A percentile compares a stretch with the other conserved stretches of the same genome.
phyloP scores from a whole-genome alignment of 2,329 filamentous ascomycete genomes.

The Neonectria ditissima region DNA sequence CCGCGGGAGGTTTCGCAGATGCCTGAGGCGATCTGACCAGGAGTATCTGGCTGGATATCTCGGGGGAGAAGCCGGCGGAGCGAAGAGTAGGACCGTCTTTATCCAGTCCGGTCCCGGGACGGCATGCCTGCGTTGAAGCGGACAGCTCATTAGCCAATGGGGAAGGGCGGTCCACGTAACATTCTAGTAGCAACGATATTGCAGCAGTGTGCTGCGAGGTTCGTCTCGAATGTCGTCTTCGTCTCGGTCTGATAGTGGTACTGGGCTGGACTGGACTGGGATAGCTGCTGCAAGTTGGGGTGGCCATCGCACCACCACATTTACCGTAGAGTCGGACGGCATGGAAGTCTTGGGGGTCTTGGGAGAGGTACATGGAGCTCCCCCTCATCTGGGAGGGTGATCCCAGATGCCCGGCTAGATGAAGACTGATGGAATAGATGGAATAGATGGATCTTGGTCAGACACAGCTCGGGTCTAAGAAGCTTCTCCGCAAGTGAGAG shows the following conservation, averaged over 20 bases:
- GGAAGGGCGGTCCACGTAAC: constrained; percentile 28
- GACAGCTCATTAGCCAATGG: constrained; percentile 40
- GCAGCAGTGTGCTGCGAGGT: constrained; percentile 12
- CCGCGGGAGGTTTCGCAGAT: constrained; percentile 3
- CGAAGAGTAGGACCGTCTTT: constrained; percentile 26
- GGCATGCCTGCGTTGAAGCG: constrained; percentile 37
- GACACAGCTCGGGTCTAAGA: constrained; percentile 11
- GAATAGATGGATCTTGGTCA: constrained; percentile 9
- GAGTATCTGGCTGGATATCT: constrained; percentile 28
- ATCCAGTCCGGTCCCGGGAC: constrained; percentile 42
- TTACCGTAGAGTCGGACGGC: constrained; percentile 15
- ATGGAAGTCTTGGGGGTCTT: background rate
- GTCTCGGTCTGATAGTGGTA: constrained; percentile 3
- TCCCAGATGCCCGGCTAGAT: constrained; percentile 13
- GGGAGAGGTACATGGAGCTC: constrained; percentile 2
- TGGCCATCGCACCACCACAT: constrained; percentile 17
- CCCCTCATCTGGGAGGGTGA: constrained; percentile 14
- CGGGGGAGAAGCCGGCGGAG: constrained; percentile 23
- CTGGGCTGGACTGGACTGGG: constrained; percentile 6
- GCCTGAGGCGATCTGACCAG: constrained; percentile 7
- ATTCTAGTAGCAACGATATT: constrained; percentile 28
- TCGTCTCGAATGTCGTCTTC: constrained; percentile 7
- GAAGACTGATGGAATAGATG: constrained; percentile 8
- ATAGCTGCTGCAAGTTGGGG: constrained; percentile 12
- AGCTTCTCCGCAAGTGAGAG: constrained; percentile 13